Evolutionary conservation across 306 rosid species (phyloP).

Genomic region (Fagus sylvatica): DNA sequence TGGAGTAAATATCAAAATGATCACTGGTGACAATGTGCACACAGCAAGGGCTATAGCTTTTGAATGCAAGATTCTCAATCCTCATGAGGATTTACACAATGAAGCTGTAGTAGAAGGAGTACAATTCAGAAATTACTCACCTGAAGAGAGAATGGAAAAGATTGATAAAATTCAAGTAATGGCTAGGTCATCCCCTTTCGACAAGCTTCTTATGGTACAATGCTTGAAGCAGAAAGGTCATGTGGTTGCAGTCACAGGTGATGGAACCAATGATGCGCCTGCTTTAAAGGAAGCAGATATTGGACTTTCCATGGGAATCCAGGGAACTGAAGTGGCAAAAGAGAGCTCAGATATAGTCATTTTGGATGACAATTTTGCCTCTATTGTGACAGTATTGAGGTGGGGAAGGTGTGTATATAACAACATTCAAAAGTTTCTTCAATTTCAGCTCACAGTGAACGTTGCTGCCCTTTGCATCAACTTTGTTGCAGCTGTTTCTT

Average conservation of each 20-base stretch:
- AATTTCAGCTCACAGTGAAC: constrained; percentile 31
- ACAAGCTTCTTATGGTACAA: constrained; percentile 31
- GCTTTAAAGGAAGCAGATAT: constrained; percentile 32
- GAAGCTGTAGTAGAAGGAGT: constrained; percentile 18
- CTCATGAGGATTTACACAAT: not conserved
- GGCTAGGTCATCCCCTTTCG: constrained; percentile 30
- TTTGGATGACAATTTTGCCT: constrained; percentile 20
- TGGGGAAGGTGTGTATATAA: constrained; percentile 35
- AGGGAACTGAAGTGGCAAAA: constrained; percentile 34
- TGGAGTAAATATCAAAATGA: constrained; percentile 28
- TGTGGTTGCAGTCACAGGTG: constrained; percentile 33
- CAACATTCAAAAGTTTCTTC: constrained; percentile 32
- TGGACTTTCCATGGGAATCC: constrained; percentile 36
- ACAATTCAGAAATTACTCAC: constrained; percentile 27
- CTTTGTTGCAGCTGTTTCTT: constrained; percentile 22
- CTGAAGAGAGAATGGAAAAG: constrained; percentile 23
- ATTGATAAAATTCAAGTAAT: constrained; percentile 20
- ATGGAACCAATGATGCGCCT: constrained; percentile 33
- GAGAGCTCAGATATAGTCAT: constrained; percentile 34
- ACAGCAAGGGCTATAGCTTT: constrained; percentile 32
- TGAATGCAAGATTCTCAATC: constrained; percentile 21
- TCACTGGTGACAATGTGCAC: constrained; percentile 28
- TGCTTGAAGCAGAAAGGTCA: constrained; percentile 31
- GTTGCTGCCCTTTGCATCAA: constrained; percentile 22
- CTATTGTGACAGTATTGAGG: constrained; percentile 23